phyloP scores from a whole-genome alignment of 306 rosid species.

The Prosopis cineraria region DNA sequence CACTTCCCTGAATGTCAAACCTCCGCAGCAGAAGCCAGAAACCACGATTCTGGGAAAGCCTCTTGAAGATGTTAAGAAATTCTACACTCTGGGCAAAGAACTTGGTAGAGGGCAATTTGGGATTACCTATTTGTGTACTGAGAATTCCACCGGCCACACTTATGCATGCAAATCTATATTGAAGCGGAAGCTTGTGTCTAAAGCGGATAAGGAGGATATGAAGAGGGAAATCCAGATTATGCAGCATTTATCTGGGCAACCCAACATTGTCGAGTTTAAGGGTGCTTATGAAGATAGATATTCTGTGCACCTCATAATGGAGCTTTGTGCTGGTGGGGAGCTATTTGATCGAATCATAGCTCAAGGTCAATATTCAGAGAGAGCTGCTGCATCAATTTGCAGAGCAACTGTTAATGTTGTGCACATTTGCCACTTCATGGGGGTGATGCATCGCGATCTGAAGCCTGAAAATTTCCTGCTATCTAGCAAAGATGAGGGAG shows the following conservation, averaged over 20 bases:
- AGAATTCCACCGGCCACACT: conserved; percentile 57
- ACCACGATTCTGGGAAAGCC: conserved; percentile 68
- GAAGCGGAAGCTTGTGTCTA: conserved; percentile 75
- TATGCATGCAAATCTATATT: conserved; percentile 88
- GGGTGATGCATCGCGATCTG: conserved; percentile 88
- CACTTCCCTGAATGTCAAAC: conserved; percentile 18
- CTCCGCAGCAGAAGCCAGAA: conserved; percentile 45
- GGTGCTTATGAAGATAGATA: conserved; percentile 77
- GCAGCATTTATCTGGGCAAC: conserved; percentile 93
- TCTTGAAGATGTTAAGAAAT: conserved; percentile 59
- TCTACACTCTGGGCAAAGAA: conserved; percentile 77
- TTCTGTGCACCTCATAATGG: conserved; percentile 91
- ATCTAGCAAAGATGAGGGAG: conserved; percentile 60
- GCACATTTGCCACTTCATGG: conserved; percentile 87
- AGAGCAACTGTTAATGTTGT: conserved; percentile 79
- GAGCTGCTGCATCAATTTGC: conserved; percentile 73
- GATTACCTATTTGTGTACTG: conserved; percentile 75
- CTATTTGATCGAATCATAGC: conserved; percentile 88
- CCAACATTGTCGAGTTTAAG: conserved; percentile 78
- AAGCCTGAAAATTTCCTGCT: conserved; percentile 96
- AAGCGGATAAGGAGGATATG: conserved; percentile 69
- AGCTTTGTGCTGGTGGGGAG: conserved; percentile 91
- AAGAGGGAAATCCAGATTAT: conserved; percentile 85
- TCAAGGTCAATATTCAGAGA: conserved; percentile 80
- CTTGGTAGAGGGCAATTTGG: conserved; percentile 94